Conservation (phyloP, 352 stramenopile species). For the Pythium volutum region DNA sequence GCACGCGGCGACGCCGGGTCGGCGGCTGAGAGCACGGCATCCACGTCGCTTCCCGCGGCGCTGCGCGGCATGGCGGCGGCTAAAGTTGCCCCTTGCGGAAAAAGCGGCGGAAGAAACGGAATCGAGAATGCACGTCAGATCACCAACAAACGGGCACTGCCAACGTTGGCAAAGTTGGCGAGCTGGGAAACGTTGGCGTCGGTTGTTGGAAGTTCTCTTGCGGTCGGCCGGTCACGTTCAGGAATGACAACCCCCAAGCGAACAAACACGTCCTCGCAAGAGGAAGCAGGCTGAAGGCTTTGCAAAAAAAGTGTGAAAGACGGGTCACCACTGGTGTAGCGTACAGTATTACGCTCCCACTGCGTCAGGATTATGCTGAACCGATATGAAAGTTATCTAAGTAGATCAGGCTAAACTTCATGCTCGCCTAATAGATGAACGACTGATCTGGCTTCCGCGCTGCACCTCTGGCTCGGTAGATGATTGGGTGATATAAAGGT, state of each 20-base stretch:
- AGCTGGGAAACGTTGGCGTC: neutral
- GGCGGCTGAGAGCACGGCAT: neutral
- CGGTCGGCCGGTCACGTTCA: neutral
- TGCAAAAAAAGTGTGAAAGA: neutral
- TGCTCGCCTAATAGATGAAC: conserved; percentile 9
- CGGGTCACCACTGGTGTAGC: neutral
- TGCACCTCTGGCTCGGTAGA: neutral
- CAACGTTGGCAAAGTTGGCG: conserved; percentile 4
- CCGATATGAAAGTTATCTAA: neutral
- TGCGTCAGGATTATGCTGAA: conserved; percentile 11
- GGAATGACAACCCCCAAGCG: neutral
- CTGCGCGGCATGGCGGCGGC: neutral
- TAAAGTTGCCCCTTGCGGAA: neutral
- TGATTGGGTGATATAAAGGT: conserved; percentile 9
- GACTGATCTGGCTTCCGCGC: neutral
- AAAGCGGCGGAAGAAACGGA: neutral
- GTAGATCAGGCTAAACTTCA: neutral
- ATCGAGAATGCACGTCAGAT: neutral
- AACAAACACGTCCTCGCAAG: conserved; percentile 1
- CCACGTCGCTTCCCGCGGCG: neutral
- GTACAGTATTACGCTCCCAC: too few relatives aligned
- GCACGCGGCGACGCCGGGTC: neutral
- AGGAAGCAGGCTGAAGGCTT: conserved; percentile 2
- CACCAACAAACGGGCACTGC: neutral
- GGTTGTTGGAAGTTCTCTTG: neutral